Percentiles rank a stretch among this genome's conserved stretches.
These are phyloP conservation scores for Sordariomycetes sp. DNA, from an alignment of 2,329 filamentous ascomycete genomes.

Conservation along the genomic window DNA sequence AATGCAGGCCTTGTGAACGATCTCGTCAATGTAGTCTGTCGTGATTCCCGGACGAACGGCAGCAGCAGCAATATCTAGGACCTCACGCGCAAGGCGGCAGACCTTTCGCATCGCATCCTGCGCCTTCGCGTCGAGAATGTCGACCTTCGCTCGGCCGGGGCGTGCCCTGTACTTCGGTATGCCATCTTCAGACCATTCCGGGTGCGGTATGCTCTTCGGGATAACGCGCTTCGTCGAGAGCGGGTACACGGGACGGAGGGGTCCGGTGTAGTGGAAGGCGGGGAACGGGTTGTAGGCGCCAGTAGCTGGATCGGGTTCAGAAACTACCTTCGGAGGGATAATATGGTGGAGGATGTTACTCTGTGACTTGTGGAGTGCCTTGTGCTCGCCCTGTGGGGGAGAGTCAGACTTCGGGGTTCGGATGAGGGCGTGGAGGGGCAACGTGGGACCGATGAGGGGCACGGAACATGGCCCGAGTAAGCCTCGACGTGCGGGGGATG, in stretches of 20 bases:
- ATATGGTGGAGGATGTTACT: slow-evolving; percentile 63
- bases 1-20: slow-evolving; percentile 90
- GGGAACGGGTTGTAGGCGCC: slow-evolving; percentile 90
- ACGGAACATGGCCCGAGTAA: neutral
- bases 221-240: slow-evolving; percentile 63
- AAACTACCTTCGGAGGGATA: slow-evolving; percentile 69
- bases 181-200: slow-evolving; percentile 82
- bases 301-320: slow-evolving; percentile 85
- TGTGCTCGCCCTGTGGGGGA: slow-evolving; percentile 3
- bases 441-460: neutral
- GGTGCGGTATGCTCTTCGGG: slow-evolving; percentile 69
- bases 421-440: neutral
- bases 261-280: slow-evolving; percentile 70
- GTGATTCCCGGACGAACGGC: slow-evolving; percentile 84
- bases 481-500: neutral
- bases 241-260: slow-evolving; percentile 77
- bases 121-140: slow-evolving; percentile 67
- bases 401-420: neutral
- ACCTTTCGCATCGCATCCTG: slow-evolving; percentile 90
- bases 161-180: slow-evolving; percentile 52
- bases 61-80: slow-evolving; percentile 81
- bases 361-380: slow-evolving; percentile 53
- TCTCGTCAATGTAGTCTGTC: slow-evolving; percentile 87
- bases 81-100: slow-evolving; percentile 77
- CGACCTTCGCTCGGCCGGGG: slow-evolving; percentile 67